Percentiles rank a stretch among this genome's conserved stretches.
phyloP scores from a whole-genome alignment of 2,329 filamentous ascomycete species.

The Graphiopsis chlorocephala region DNA sequence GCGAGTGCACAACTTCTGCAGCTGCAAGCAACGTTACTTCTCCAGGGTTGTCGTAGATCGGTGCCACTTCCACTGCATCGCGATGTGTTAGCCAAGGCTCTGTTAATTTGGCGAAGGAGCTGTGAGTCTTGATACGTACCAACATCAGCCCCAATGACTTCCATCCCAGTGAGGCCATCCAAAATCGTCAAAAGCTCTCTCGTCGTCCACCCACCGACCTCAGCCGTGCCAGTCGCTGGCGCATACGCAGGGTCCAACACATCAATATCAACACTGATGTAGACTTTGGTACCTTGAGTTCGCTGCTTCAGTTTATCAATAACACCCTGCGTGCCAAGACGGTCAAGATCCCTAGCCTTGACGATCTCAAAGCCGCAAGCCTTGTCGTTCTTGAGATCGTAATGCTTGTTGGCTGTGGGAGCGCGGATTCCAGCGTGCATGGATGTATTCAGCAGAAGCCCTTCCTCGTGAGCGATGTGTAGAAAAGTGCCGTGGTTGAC shows the following conservation, averaged over 20 bases:
- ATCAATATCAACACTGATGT: conserved; percentile 57
- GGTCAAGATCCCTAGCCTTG: conserved; percentile 55
- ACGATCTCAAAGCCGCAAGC: conserved; percentile 59
- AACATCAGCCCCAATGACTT: conserved; percentile 59
- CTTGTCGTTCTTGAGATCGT: conserved; percentile 55
- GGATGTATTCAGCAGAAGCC: conserved; percentile 56
- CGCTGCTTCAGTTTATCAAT: conserved; percentile 50
- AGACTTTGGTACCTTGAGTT: conserved; percentile 53
- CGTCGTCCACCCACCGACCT: conserved; percentile 61
- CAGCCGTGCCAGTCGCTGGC: conserved; percentile 57
- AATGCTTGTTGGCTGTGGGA: conserved; percentile 48
- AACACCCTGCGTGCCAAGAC: conserved; percentile 46
- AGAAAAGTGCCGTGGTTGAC: conserved; percentile 62
- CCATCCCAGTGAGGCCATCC: conserved; percentile 56
- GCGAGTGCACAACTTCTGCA: conserved; percentile 53
- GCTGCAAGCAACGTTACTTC: conserved; percentile 57
- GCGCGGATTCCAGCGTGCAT: conserved; percentile 63
- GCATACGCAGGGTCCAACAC: conserved; percentile 55
- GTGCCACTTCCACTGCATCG: conserved; percentile 56
- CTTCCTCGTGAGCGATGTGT: conserved; percentile 62
- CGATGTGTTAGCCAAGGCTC: not conserved
- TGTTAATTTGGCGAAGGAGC: not conserved
- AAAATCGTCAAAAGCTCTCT: conserved; percentile 58
- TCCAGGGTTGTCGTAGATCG: conserved; percentile 60
- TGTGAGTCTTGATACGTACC: conserved; percentile 30